phyloP scores from a whole-genome alignment of 1,284 basidiomycete genomes.

The Ceratobasidium sp. region DNA sequence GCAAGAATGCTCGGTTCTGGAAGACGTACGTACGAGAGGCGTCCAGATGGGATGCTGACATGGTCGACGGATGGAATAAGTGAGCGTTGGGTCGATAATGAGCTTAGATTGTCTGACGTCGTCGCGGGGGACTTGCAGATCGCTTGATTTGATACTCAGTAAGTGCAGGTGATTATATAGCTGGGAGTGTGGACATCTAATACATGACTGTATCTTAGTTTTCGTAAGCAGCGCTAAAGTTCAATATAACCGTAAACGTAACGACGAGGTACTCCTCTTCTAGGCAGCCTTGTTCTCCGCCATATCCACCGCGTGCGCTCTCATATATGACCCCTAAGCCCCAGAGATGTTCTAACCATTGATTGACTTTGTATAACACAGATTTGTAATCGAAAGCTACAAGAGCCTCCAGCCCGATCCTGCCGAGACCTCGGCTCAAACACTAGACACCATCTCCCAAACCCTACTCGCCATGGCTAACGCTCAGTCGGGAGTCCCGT shows the following conservation, averaged over 20 bases:
- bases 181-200: no score
- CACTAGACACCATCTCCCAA: constrained; percentile 8
- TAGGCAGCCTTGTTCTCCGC: constrained; percentile 12
- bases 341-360: no score
- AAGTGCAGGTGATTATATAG: no score
- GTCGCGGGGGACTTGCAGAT: background rate
- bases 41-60: background rate
- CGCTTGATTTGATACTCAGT: background rate
- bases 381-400: background rate
- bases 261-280: background rate
- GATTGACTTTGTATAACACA: no score
- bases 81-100: no score
- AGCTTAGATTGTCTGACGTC: background rate
- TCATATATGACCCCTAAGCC: background rate
- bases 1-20: constrained; percentile 12
- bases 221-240: no score
- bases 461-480: constrained; percentile 26
- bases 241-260: no score
- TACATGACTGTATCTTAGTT: no score
- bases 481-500: no score
- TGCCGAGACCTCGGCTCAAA: constrained; percentile 12
- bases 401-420: background rate
- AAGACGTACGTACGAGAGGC: constrained; percentile 9
- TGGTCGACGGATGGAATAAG: constrained; percentile 18
- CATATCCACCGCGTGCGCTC: background rate